A percentile compares a stretch with the other conserved stretches of the same genome.
phyloP scores from a whole-genome alignment of 164 flowering plant genomes.

The Vitis vinifera region DNA sequence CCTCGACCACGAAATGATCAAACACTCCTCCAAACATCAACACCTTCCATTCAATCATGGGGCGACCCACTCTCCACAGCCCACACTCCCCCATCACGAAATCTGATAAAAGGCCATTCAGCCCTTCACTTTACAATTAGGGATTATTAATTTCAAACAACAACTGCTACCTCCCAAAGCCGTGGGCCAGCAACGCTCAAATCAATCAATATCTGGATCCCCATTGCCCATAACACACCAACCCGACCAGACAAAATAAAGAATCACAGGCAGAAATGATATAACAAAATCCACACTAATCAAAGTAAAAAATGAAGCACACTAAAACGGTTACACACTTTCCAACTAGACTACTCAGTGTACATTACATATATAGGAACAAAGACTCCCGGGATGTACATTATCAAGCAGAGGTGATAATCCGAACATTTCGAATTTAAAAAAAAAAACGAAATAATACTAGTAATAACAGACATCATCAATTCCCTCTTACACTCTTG shows the following conservation, averaged over 20 bases:
- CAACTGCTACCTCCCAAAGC: no score
- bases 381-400: constrained; percentile 22
- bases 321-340: constrained; percentile 4
- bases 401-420: constrained; percentile 16
- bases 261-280: neutral
- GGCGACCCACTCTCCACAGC: no score
- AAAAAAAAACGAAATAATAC: constrained; percentile 1
- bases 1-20: no score
- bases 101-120: constrained; percentile 14
- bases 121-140: neutral
- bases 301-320: neutral
- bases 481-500: constrained; percentile 3
- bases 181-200: no score
- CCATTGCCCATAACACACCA: constrained; percentile 1
- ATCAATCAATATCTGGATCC: neutral
- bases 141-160: no score
- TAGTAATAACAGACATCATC: constrained; percentile 12
- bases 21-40: no score
- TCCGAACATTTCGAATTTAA: neutral
- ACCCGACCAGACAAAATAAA: neutral
- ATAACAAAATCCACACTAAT: neutral
- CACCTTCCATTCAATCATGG: constrained; percentile 1
- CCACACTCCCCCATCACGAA: constrained; percentile 5
- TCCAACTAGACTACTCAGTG: neutral
- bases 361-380: neutral